Base-by-base conservation (phyloP, 2,329 filamentous ascomycete species). In the Raffaelea ambrosiae region DNA sequence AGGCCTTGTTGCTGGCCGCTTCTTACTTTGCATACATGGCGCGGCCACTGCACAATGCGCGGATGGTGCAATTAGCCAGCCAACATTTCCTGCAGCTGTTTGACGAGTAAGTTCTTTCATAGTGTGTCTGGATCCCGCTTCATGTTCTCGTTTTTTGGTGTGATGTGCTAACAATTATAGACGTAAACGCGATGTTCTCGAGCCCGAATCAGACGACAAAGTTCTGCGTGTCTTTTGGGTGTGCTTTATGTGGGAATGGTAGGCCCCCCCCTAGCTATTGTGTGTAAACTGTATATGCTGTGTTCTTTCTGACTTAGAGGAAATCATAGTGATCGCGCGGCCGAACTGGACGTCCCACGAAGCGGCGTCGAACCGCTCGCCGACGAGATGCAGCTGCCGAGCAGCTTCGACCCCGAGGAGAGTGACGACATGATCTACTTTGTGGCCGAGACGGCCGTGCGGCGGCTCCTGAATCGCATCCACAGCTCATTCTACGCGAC, bases 221-320 rank as follows among this genome's bases (percentile, higher is more conserved):
- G 70, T 73, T 48, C 65, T 76, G 36, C 71, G 83, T 48, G 76
- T 79, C 1, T 86, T 83, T 54, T 88, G 84, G 84, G 83, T 83
- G 26, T 85, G 81, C 58, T 69, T 87, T 49, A 82, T 86, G 55
- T 69, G 86, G 29, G 84, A 88, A 64, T 86, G 78, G 79, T 82
- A 62, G 54, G n/a, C n/a, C n/a, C n/a, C n/a, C n/a, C n/a, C n/a
- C n/a, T n/a, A n/a, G n/a, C n/a, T n/a, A n/a, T n/a, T n/a, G n/a
- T n/a, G n/a, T n/a, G n/a, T n/a, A n/a, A n/a, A n/a, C n/a, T n/a
- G 63, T 54, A n/a, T 3, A n/a, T 36, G n/a, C 19, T 43, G 5
- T 4, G 7, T 38, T 38, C 35, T 38, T n/a, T 13, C 45, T 47
- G 13, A 47, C 20, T n/a, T 14, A 0, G 33, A n/a, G n/a, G n/a